phyloP scores from a whole-genome alignment of 805 yeast species.

The Lipomyces mesembrius region DNA sequence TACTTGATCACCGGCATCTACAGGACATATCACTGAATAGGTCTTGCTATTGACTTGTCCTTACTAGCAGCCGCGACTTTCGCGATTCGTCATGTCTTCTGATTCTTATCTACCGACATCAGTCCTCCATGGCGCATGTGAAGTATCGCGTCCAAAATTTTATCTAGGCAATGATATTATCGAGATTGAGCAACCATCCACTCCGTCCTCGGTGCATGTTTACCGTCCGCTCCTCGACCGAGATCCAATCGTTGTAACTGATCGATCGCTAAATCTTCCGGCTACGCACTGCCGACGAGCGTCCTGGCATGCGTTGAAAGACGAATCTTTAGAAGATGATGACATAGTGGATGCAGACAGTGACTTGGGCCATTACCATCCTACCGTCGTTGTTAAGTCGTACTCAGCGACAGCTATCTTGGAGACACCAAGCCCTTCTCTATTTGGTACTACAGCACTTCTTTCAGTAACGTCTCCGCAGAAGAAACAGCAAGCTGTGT shows the following conservation, averaged over 20 bases:
- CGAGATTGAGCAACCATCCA: not conserved
- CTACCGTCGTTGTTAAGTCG: not conserved
- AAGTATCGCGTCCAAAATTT: conserved; percentile 17
- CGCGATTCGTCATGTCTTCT: not conserved
- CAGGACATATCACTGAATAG: not conserved
- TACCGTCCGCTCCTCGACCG: not conserved
- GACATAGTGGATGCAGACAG: conserved; percentile 14
- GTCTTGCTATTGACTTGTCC: not conserved
- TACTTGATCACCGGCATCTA: not conserved
- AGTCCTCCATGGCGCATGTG: not conserved
- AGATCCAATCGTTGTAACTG: not conserved
- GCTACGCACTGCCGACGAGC: not conserved
- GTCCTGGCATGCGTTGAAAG: not conserved
- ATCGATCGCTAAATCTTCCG: not conserved
- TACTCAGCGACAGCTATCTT: not conserved
- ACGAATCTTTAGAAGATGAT: conserved; percentile 6
- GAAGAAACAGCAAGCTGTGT: conserved; percentile 4
- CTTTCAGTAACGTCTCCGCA: not conserved
- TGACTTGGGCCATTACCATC: conserved; percentile 4
- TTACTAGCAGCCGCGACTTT: not conserved
- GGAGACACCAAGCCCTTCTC: not conserved
- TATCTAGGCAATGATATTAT: conserved; percentile 22
- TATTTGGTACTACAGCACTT: not conserved
- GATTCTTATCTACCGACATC: not conserved
- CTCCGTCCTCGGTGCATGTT: not conserved